Conservation (phyloP, 306 rosid species). For the Astragalus glycyphyllos region DNA sequence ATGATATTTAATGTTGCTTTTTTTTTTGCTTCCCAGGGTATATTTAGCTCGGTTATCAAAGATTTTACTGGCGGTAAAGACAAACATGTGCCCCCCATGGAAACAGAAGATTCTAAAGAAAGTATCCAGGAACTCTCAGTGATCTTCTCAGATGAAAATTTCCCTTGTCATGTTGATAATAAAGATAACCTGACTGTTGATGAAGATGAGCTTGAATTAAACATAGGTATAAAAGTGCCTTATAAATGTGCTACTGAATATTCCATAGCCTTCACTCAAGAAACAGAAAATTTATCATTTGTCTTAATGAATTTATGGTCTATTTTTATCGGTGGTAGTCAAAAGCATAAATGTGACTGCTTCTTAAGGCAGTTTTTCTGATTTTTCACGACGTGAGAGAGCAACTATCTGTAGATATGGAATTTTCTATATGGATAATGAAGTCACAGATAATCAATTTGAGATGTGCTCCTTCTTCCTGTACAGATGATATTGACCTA, state of each 20-base stretch:
- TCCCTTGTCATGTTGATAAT: conserved; percentile 50
- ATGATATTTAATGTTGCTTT: conserved; percentile 15
- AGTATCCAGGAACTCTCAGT: conserved; percentile 61
- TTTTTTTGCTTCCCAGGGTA: conserved; percentile 59
- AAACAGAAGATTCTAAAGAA: conserved; percentile 66
- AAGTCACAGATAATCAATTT: conserved; percentile 31
- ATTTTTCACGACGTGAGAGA: conserved; percentile 8
- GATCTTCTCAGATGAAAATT: conserved; percentile 68
- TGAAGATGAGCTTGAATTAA: conserved; percentile 61
- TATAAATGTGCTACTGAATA: conserved; percentile 11
- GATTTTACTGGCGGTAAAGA: conserved; percentile 78
- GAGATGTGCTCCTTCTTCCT: conserved; percentile 25
- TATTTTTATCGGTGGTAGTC: neutral
- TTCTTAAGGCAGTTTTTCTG: neutral
- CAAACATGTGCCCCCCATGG: conserved; percentile 61
- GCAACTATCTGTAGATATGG: neutral
- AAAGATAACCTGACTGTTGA: conserved; percentile 49
- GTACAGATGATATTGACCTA: conserved; percentile 82
- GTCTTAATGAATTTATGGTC: conserved; percentile 5
- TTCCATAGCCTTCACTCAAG: conserved; percentile 14
- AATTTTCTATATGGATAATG: conserved; percentile 11
- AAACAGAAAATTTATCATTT: conserved; percentile 8
- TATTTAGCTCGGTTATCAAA: conserved; percentile 85
- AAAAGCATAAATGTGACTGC: conserved; percentile 10
- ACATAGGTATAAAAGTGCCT: conserved; percentile 63